Percentiles rank a stretch among this genome's conserved stretches.
Conservation (phyloP, 306 rosid genomes). For the Corylus avellana region DNA sequence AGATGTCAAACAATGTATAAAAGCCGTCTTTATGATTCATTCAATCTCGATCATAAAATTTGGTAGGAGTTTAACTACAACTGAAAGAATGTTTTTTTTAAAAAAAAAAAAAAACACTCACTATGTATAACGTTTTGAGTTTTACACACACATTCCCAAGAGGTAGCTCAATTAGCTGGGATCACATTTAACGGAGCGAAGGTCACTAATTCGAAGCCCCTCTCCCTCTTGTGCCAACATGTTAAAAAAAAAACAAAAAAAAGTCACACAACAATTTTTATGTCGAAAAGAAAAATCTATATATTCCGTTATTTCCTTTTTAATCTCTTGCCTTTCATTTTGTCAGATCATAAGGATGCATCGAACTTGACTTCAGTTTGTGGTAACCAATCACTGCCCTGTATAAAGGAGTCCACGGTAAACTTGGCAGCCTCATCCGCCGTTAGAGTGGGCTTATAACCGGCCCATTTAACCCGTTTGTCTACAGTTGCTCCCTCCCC, state of each 20-base stretch:
- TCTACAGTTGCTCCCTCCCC: slow-evolving; percentile 64
- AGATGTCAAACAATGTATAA: too few relatives aligned
- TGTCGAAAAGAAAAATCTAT: background rate
- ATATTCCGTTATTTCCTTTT: background rate
- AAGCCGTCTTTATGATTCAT: too few relatives aligned
- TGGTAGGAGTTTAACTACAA: background rate
- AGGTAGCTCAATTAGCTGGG: too few relatives aligned
- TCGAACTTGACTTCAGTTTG: slow-evolving; percentile 48
- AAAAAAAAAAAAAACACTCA: background rate
- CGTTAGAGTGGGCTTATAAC: slow-evolving; percentile 54
- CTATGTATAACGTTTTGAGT: background rate
- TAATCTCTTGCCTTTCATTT: background rate
- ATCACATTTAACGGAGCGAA: too few relatives aligned
- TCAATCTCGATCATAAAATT: background rate
- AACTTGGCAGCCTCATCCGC: slow-evolving; percentile 50
- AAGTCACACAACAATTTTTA: background rate
- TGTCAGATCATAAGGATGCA: slow-evolving; percentile 40
- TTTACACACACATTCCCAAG: background rate
- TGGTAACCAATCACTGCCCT: slow-evolving; percentile 77
- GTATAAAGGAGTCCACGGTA: slow-evolving; percentile 60
- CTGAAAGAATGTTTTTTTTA: background rate
- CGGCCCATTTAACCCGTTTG: slow-evolving; percentile 69
- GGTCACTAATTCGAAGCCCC: too few relatives aligned
- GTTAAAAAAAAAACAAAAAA: too few relatives aligned
- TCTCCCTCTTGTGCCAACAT: too few relatives aligned